A percentile compares a stretch with the other conserved stretches of the same genome.
Evolutionary conservation across 805 yeast genomes (phyloP).

Genomic region (Candida fluviatilis): DNA sequence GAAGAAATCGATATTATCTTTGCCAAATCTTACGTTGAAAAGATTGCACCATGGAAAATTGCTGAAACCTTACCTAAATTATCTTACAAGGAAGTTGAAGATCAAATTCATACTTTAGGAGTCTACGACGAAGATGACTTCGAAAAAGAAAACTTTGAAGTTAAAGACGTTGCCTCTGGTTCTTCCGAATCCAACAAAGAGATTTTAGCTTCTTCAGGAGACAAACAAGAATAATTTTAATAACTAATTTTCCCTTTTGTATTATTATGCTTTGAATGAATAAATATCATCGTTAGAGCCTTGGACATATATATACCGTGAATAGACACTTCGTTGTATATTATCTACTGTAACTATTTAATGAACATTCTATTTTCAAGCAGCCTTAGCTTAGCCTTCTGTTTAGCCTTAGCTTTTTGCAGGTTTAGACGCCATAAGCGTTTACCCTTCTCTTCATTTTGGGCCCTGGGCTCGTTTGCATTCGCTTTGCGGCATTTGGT

Average conservation of each 20-base stretch:
- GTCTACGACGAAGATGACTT: conserved; percentile 43
- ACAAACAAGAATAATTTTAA: not conserved
- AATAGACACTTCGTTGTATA: too few species aligned
- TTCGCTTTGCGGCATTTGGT: too few species aligned
- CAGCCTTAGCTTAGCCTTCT: too few species aligned
- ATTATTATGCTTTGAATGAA: not conserved
- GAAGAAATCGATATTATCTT: conserved; percentile 54
- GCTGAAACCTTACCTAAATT: conserved; percentile 62
- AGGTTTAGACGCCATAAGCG: too few species aligned
- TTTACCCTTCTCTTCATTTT: too few species aligned
- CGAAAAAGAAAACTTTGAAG: conserved; percentile 34
- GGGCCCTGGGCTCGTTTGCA: too few species aligned
- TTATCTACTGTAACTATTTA: too few species aligned
- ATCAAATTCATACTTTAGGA: conserved; percentile 56
- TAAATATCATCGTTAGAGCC: not conserved
- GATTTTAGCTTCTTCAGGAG: conserved; percentile 6
- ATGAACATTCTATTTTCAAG: too few species aligned
- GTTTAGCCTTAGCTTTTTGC: too few species aligned
- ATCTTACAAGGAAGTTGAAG: conserved; percentile 53
- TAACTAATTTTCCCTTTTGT: not conserved
- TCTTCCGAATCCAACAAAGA: conserved; percentile 13
- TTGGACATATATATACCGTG: too few species aligned
- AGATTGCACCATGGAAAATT: conserved; percentile 56
- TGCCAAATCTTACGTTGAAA: conserved; percentile 58
- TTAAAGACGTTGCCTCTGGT: conserved; percentile 23